Conservation (phyloP, 202 grass and related monocot genomes). For the Musa balbisiana region DNA sequence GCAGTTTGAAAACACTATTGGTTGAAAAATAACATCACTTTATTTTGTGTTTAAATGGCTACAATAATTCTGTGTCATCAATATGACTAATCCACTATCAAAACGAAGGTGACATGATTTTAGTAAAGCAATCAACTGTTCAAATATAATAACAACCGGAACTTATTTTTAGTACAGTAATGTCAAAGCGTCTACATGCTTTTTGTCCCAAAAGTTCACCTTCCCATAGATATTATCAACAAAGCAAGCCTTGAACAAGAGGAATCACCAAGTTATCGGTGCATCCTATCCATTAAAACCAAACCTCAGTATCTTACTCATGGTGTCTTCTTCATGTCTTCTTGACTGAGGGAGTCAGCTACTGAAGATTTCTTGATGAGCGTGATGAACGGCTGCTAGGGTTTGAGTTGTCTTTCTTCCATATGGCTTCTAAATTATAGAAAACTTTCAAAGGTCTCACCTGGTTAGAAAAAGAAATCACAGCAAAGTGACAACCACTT, state of each 20-base stretch:
- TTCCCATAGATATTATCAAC: background rate
- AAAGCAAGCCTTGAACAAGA: background rate
- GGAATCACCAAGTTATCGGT: no score
- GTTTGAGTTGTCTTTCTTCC: slow-evolving; percentile 60
- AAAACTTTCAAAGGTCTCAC: slow-evolving; percentile 67
- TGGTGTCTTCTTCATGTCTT: background rate
- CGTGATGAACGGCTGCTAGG: slow-evolving; percentile 57
- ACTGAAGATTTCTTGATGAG: slow-evolving; percentile 33
- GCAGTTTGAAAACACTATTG: no score
- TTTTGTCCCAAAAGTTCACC: background rate
- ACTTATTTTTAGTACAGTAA: background rate
- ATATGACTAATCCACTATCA: no score
- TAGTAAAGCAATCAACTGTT: no score
- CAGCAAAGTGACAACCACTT: background rate
- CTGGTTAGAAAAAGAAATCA: slow-evolving; percentile 22
- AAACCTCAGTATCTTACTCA: background rate
- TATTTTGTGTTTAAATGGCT: no score
- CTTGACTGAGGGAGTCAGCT: background rate
- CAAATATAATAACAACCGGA: no score
- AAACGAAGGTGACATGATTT: no score
- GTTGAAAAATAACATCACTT: no score
- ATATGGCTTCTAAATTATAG: slow-evolving; percentile 59
- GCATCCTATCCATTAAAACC: background rate
- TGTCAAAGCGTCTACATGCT: background rate
- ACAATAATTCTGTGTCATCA: no score